A percentile compares a stretch with the other conserved stretches of the same genome.
These are phyloP conservation scores for Neofusicoccum cordaticola DNA, from an alignment of 2,329 filamentous ascomycete genomes.

Conservation along the genomic window DNA sequence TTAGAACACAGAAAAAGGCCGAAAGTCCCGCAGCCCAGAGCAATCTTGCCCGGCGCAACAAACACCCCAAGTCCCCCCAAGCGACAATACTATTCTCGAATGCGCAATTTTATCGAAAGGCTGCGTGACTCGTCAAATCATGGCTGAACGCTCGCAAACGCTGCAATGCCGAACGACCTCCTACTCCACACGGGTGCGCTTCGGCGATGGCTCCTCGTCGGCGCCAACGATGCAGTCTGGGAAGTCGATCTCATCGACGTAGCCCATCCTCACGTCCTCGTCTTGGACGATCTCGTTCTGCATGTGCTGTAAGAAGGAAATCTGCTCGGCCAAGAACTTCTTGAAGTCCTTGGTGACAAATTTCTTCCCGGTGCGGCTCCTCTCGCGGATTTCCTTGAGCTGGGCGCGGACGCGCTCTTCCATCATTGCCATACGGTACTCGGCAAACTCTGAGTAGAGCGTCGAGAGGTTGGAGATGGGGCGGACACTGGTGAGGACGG, in stretches of 20 bases:
- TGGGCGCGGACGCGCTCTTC: conserved; percentile 55
- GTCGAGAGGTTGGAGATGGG: conserved; percentile 56
- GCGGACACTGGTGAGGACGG: conserved; percentile 59
- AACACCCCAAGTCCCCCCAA: background rate
- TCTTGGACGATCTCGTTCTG: conserved; percentile 34
- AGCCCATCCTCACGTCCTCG: conserved; percentile 27
- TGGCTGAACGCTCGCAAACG: background rate
- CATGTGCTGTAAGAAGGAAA: conserved; percentile 33
- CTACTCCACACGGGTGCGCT: conserved; percentile 12
- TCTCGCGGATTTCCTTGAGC: conserved; percentile 44
- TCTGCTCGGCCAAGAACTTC: conserved; percentile 33
- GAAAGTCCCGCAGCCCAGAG: conserved; percentile 3
- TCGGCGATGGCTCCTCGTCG: conserved; percentile 16
- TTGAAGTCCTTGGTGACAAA: conserved; percentile 35
- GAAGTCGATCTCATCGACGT: conserved; percentile 27
- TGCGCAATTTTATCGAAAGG: conserved; percentile 10
- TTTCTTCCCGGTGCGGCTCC: conserved; percentile 28
- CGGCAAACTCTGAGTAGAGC: conserved; percentile 60
- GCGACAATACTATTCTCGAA: conserved; percentile 1
- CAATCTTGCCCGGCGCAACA: conserved; percentile 13
- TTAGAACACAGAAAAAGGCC: background rate
- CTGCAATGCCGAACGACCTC: background rate
- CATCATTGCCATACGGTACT: conserved; percentile 63
- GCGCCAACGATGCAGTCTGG: conserved; percentile 27
- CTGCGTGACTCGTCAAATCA: conserved; percentile 17